Evolutionary conservation across 78 protist species (phyloP).

Genomic region (Speleostelium caveatum): DNA sequence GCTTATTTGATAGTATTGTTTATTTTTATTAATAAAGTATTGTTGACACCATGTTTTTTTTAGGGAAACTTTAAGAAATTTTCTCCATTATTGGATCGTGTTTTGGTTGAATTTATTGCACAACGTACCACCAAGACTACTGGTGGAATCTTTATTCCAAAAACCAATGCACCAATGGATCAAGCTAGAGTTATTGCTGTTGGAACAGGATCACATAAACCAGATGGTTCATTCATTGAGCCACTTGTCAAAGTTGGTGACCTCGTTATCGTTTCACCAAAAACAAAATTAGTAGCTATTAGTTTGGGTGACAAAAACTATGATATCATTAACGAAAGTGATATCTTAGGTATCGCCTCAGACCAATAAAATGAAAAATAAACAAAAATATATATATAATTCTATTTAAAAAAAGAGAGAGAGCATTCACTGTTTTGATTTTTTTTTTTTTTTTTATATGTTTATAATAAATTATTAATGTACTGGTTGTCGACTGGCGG

Average conservation of each 20-base stretch:
- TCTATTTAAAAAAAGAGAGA: too few relatives aligned
- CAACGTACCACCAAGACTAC: slow-evolving; percentile 3
- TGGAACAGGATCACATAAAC: slow-evolving; percentile 52
- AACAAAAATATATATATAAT: too few relatives aligned
- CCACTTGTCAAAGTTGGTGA: slow-evolving; percentile 62
- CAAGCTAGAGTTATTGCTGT: slow-evolving; percentile 49
- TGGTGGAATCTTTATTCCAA: slow-evolving; percentile 66
- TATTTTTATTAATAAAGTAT: too few relatives aligned
- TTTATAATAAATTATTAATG: neutral
- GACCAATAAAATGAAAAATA: too few relatives aligned
- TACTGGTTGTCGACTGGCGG: slow-evolving; percentile 25
- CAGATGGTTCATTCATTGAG: slow-evolving; percentile 60
- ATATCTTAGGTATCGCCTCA: slow-evolving; percentile 59
- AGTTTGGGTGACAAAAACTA: slow-evolving; percentile 49
- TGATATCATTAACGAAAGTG: slow-evolving; percentile 27
- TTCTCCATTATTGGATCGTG: slow-evolving; percentile 70
- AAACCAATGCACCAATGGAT: neutral
- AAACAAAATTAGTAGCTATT: neutral
- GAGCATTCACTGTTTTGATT: neutral
- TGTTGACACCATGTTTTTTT: too few relatives aligned
- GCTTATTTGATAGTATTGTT: too few relatives aligned
- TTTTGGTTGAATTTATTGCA: slow-evolving; percentile 29
- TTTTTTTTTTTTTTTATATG: neutral
- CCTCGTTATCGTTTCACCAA: slow-evolving; percentile 25
- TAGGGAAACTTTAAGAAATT: slow-evolving; percentile 47